phyloP scores from a whole-genome alignment of 2,329 filamentous ascomycete species.

The Colletotrichum chlorophyti region DNA sequence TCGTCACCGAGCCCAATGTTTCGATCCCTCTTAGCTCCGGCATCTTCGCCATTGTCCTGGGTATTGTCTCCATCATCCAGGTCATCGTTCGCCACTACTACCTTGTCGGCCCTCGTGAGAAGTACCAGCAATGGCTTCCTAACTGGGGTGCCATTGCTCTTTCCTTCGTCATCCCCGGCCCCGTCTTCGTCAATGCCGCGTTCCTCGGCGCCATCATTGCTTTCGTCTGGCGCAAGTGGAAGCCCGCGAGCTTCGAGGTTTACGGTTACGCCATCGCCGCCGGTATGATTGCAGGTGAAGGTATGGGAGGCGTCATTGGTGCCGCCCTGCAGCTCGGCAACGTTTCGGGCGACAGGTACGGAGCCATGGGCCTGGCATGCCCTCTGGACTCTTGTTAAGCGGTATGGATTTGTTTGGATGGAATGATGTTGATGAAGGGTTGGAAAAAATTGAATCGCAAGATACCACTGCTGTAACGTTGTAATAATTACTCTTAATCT shows the following conservation, averaged over 20 bases:
- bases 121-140: slow-evolving; percentile 62
- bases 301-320: slow-evolving; percentile 64
- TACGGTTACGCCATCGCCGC: slow-evolving; percentile 66
- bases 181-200: slow-evolving; percentile 65
- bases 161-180: slow-evolving; percentile 63
- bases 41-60: slow-evolving; percentile 64
- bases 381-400: slow-evolving; percentile 37
- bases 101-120: slow-evolving; percentile 58
- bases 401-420: neutral
- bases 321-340: slow-evolving; percentile 39
- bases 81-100: slow-evolving; percentile 62
- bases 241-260: slow-evolving; percentile 59
- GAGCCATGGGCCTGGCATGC: slow-evolving; percentile 39
- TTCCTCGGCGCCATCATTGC: slow-evolving; percentile 60
- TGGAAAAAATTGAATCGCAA: neutral
- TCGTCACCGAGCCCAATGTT: slow-evolving; percentile 63
- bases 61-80: slow-evolving; percentile 56
- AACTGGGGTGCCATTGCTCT: slow-evolving; percentile 69
- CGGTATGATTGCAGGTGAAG: slow-evolving; percentile 68
- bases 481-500: slow-evolving; percentile 4
- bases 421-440: neutral
- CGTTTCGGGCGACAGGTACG: slow-evolving; percentile 40
- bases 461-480: slow-evolving; percentile 1
- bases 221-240: slow-evolving; percentile 60
- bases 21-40: slow-evolving; percentile 61